Evolutionary conservation across 2,329 filamentous ascomycete species (phyloP).

Genomic region (Fusarium nisikadoi): DNA sequence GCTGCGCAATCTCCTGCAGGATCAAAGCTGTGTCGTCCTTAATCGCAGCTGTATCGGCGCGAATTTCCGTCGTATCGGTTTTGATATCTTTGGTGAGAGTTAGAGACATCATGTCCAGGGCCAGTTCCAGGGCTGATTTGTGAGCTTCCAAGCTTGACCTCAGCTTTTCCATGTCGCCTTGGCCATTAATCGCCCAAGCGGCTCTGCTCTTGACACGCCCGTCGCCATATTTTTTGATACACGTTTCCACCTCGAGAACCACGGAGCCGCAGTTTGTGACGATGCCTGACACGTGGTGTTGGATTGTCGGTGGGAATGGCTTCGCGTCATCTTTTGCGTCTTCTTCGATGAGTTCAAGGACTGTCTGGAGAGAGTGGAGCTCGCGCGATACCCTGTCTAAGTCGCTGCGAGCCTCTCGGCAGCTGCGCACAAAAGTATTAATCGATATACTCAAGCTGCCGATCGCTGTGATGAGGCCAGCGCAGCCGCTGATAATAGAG

Average conservation of each 20-base stretch:
- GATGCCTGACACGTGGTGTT: not conserved
- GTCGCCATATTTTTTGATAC: constrained; percentile 10
- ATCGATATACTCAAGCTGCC: not conserved
- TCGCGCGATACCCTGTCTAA: constrained; percentile 29
- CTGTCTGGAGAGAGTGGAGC: constrained; percentile 15
- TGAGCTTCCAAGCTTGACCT: constrained; percentile 16
- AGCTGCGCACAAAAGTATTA: constrained; percentile 15
- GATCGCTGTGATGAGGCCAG: constrained; percentile 12
- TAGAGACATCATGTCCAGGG: constrained; percentile 9
- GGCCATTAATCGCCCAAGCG: not conserved
- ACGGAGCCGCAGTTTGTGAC: constrained; percentile 8
- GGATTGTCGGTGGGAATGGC: not conserved
- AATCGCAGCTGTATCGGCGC: constrained; percentile 2
- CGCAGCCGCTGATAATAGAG: constrained; percentile 21
- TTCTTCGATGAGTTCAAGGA: constrained; percentile 27
- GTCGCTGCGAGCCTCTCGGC: constrained; percentile 24
- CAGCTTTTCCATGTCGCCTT: constrained; percentile 21
- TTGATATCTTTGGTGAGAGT: not conserved
- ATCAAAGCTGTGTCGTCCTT: constrained; percentile 18
- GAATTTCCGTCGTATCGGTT: not conserved
- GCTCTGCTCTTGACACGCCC: not conserved
- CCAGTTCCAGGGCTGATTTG: constrained; percentile 17
- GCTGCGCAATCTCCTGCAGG: not conserved
- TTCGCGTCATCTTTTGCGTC: constrained; percentile 6
- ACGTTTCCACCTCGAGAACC: not conserved